These are phyloP conservation scores for Globisporangium polare DNA, from an alignment of 352 stramenopile species.

Conservation along the genomic window DNA sequence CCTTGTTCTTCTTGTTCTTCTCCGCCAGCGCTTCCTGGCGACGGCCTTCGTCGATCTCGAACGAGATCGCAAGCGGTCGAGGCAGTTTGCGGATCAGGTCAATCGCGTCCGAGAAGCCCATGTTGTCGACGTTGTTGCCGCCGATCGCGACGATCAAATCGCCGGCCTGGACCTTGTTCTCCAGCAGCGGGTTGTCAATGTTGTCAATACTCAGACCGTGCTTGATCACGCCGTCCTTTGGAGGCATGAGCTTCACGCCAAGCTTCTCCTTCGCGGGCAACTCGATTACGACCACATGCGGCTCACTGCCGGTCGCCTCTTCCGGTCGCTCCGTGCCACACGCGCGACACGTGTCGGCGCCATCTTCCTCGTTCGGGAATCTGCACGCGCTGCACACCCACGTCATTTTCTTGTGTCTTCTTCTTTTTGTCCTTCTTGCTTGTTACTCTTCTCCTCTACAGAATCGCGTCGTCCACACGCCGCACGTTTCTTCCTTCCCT, in stretches of 20 bases:
- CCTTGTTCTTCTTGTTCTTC: constrained; percentile 50
- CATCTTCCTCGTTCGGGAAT: constrained; percentile 61
- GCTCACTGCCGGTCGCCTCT: constrained; percentile 12
- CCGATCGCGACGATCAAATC: constrained; percentile 86
- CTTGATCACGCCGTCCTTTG: constrained; percentile 75
- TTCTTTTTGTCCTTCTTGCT: neutral
- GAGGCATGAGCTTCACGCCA: constrained; percentile 82
- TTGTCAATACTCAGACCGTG: constrained; percentile 85
- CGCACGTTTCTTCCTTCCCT: constrained; percentile 2
- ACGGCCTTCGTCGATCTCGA: constrained; percentile 70
- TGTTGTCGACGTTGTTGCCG: constrained; percentile 64
- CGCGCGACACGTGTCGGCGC: constrained; percentile 49
- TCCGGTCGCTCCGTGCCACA: constrained; percentile 50
- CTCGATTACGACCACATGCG: constrained; percentile 73
- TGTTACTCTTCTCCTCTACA: neutral
- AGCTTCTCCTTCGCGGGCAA: constrained; percentile 83
- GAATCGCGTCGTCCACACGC: constrained; percentile 1
- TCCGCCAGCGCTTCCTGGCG: constrained; percentile 51
- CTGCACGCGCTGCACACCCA: constrained; percentile 62
- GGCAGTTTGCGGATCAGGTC: constrained; percentile 84
- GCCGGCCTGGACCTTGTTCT: constrained; percentile 76
- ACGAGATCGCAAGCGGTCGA: constrained; percentile 72
- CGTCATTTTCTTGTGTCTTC: constrained; percentile 29
- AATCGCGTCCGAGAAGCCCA: constrained; percentile 81
- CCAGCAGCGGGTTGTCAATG: constrained; percentile 81